Base-by-base conservation (phyloP, 2,329 filamentous ascomycete genomes). In the Beauveria asiatica region DNA sequence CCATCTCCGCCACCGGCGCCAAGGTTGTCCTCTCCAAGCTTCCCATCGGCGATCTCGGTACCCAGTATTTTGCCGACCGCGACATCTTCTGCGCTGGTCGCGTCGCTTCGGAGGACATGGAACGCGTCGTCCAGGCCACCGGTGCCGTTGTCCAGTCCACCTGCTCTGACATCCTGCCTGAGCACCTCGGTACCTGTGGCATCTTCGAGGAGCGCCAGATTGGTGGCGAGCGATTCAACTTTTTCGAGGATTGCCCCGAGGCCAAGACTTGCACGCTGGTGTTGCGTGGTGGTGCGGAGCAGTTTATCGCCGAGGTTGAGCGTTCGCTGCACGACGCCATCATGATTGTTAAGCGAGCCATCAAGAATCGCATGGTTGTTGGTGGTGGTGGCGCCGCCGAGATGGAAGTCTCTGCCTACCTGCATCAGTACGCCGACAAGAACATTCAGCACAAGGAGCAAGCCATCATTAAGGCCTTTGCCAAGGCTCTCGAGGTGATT, bases 291-390 rank as follows among this genome's bases (percentile, higher is more conserved):
- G 94, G 94, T 65, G 94, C 94, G 41, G 94, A 99, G 80, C 94
- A 99, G 75, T 99, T 99, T 78, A 99, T 99, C 69, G 94, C 94
- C 61, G 94, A 99, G 75, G 94, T 97, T 1, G 94, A 99, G 80
- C 90, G 94, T 65, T 96, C 91, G 72, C 83, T 99, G 66, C 94
- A 99, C 80, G 94, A 99, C 70, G 94, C 94, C 68, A 97, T 99
- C 76, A 99, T 99, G 94, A 96, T 99, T 70, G 94, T 99, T 72
- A 97, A 97, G 85, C 92, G 95, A 63, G 91, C 94, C 30, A 91
- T 97, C 75, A 91, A 90, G 79, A 96, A 97, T 81, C 88, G 88
- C 71, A 89, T 85, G 72, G 96, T 99, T 66, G 94, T 99, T 27
- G 94, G 92, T 50, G 94, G 94, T 68, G 94, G 94, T 68, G 94